A percentile compares a stretch with the other conserved stretches of the same genome.
phyloP scores from a whole-genome alignment of 1,284 basidiomycete species.

The Pterulicium gracile region DNA sequence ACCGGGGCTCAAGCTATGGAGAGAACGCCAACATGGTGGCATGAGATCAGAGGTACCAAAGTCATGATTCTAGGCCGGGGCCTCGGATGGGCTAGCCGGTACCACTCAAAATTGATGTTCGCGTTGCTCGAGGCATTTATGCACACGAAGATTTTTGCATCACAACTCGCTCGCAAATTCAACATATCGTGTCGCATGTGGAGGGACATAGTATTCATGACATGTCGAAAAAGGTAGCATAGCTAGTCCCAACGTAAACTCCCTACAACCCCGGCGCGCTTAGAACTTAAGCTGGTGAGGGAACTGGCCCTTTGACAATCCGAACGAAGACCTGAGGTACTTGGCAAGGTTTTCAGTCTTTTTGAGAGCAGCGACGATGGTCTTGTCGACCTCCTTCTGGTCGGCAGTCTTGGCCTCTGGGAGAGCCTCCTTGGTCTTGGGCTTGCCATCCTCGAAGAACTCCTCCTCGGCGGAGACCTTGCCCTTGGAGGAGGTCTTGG shows the following conservation, averaged over 20 bases:
- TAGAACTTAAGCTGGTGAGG: slow-evolving; percentile 85
- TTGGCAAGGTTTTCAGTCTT: slow-evolving; percentile 88
- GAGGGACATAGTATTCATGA: neutral
- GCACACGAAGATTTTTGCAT: neutral
- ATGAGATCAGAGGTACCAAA: slow-evolving; percentile 2
- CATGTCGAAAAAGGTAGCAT: too few relatives aligned
- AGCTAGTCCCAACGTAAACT: slow-evolving; percentile 4
- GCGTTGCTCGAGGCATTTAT: neutral
- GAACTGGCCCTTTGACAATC: slow-evolving; percentile 91
- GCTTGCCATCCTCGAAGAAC: slow-evolving; percentile 92
- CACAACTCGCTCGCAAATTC: too few relatives aligned
- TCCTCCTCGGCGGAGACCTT: slow-evolving; percentile 83
- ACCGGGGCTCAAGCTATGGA: neutral
- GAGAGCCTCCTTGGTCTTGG: slow-evolving; percentile 86
- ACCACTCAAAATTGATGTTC: too few relatives aligned
- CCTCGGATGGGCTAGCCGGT: too few relatives aligned
- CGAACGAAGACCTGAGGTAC: slow-evolving; percentile 92
- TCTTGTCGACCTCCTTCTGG: slow-evolving; percentile 90
- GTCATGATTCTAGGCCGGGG: too few relatives aligned
- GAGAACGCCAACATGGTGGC: neutral
- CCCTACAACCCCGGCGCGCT: slow-evolving; percentile 18
- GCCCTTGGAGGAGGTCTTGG: slow-evolving; percentile 67
- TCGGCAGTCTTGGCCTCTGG: slow-evolving; percentile 85
- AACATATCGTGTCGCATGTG: neutral
- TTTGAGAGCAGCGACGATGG: slow-evolving; percentile 80